phyloP scores from a whole-genome alignment of 352 stramenopile species.

The Phytophthora sp. region DNA sequence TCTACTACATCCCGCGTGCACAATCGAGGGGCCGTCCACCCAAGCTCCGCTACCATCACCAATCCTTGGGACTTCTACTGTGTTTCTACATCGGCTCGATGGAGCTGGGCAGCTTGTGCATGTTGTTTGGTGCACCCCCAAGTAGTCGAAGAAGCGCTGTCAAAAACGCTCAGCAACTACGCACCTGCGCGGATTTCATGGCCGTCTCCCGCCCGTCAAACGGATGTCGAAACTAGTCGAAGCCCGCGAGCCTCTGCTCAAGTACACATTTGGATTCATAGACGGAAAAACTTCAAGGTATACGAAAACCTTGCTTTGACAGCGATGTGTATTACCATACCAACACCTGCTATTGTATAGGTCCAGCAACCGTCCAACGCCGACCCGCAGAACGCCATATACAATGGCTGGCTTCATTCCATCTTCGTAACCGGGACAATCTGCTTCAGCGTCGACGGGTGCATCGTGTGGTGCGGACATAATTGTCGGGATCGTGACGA shows the following conservation, averaged over 20 bases:
- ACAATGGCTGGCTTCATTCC: slow-evolving; percentile 1
- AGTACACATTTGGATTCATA: slow-evolving; percentile 31
- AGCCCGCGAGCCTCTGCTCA: slow-evolving; percentile 27
- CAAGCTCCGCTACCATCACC: slow-evolving; percentile 4
- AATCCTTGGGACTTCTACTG: background rate
- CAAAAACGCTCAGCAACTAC: too few relatives aligned
- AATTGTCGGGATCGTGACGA: slow-evolving; percentile 25
- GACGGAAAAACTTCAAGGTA: slow-evolving; percentile 7
- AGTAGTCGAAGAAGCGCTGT: too few relatives aligned
- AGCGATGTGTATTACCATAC: background rate
- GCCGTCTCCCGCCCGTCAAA: slow-evolving; percentile 4
- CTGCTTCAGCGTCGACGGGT: slow-evolving; percentile 19
- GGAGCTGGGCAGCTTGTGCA: background rate
- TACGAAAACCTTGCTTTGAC: background rate
- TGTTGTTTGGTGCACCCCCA: slow-evolving; percentile 17
- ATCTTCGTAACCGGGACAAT: slow-evolving; percentile 15
- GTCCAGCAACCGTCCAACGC: slow-evolving; percentile 2
- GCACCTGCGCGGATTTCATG: slow-evolving; percentile 1
- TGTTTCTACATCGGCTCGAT: background rate
- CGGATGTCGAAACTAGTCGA: slow-evolving; percentile 22
- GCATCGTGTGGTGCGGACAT: slow-evolving; percentile 14
- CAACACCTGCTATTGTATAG: background rate
- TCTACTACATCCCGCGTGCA: background rate
- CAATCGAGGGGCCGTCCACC: background rate
- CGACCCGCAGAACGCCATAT: slow-evolving; percentile 7